Base-by-base conservation (phyloP, 495 filamentous ascomycete species). In the Aspergillus bridgeri region DNA sequence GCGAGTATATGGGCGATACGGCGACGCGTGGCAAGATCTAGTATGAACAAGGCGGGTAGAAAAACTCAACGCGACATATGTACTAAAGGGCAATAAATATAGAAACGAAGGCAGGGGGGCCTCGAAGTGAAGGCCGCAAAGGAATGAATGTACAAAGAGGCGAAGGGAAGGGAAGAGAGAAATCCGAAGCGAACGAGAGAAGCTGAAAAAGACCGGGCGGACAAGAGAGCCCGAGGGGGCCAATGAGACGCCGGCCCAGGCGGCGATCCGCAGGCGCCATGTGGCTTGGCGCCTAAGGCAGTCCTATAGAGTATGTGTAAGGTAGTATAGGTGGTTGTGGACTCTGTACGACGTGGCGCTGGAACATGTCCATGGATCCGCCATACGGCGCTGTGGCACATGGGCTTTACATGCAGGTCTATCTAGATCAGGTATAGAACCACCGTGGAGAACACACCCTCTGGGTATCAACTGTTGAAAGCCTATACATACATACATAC, bases 11-110 rank as follows among this genome's bases (percentile, higher is more conserved):
- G 21, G 9, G 3, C 13, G 25, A 23, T 27, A 54, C 11, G 42
- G 25, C 18, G 25, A 48, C 53, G 42, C 43, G 51, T 49, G 49
- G 8, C 24, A 52, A 38, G n/a, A 45, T 43, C 50, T 51, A n/a
- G n/a, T n/a, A 60, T 46, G 29, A 23, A 59, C 43, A 54, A 54
- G 24, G 50, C 42, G 42, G 42, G 18, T 18, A 57, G 33, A 57
- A 50, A 54, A 42, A 54, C 33, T 51, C 43, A 49, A 63, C 60
- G 47, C 29, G 49, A 42, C 33, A 59, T 67, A 63, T 70, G 49
- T 51, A 70, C 61, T 60, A 51, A 27, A 60, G 42, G 43, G 49
- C 19, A 21, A 54, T 55, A 24, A 58, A 9, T 24, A 61, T 38
- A 38, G 17, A 38, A 38, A 6, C 33, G 11, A 15, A 13, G 8